These are phyloP conservation scores for Crassisporium funariophilum DNA, from an alignment of 768 basidiomycete genomes.

Conservation along the genomic window DNA sequence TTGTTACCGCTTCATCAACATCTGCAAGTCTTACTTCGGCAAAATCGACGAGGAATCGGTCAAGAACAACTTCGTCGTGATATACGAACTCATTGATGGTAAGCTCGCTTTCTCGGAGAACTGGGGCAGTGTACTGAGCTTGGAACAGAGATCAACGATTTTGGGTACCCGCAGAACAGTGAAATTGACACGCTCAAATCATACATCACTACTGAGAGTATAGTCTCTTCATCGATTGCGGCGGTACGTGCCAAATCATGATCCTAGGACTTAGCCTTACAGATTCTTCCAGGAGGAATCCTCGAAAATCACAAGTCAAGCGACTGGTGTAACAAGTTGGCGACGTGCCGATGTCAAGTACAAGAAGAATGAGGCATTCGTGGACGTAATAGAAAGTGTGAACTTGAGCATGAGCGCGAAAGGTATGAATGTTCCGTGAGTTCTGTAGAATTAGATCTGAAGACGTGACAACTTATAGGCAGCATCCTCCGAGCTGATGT, in stretches of 20 bases:
- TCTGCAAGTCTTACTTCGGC: conserved; percentile 95
- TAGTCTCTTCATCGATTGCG: conserved; percentile 83
- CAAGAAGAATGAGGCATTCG: conserved; percentile 99
- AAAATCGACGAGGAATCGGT: conserved; percentile 98
- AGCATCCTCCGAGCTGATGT: conserved; percentile 93
- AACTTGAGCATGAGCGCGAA: conserved; percentile 98
- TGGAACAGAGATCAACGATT: conserved; percentile 86
- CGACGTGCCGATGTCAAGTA: conserved; percentile 94
- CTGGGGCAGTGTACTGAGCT: neutral
- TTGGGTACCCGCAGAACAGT: conserved; percentile 98
- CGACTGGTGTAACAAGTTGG: conserved; percentile 97
- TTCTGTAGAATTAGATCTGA: too few relatives aligned
- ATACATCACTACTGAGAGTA: conserved; percentile 97
- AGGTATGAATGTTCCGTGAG: conserved; percentile 55
- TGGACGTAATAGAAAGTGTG: conserved; percentile 98
- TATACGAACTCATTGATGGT: conserved; percentile 99
- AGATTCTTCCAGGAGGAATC: conserved; percentile 80
- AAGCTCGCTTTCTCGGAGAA: conserved; percentile 23
- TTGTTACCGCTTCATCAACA: conserved; percentile 93
- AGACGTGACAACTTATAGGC: conserved; percentile 59
- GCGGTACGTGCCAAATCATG: conserved; percentile 51
- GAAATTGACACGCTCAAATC: conserved; percentile 97
- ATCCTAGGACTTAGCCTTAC: neutral
- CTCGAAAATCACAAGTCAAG: conserved; percentile 95
- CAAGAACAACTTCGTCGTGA: conserved; percentile 98